phyloP scores from a whole-genome alignment of 306 rosid species.

The Quercus ilex region DNA sequence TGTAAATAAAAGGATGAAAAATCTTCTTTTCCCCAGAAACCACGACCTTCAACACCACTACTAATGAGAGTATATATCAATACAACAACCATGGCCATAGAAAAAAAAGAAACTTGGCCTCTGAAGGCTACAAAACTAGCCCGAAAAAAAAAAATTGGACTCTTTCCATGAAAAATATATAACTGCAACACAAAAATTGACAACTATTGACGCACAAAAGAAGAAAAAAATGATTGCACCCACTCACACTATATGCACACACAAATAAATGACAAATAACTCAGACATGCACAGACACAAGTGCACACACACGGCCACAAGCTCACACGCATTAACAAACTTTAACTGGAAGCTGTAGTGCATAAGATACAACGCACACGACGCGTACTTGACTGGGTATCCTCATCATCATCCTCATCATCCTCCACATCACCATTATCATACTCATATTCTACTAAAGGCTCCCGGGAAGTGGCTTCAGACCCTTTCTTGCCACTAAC shows the following conservation, averaged over 20 bases:
- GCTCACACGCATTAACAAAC: constrained; percentile 14
- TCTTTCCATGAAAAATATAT: not conserved
- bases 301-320: not conserved
- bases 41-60: not conserved
- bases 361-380: constrained; percentile 93
- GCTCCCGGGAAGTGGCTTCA: constrained; percentile 32
- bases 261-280: not conserved
- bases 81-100: not conserved
- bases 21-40: not conserved
- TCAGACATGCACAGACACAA: not conserved
- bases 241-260: not conserved
- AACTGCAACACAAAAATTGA: not conserved
- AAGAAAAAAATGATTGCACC: not conserved
- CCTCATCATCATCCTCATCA: constrained; percentile 40
- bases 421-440: constrained; percentile 49
- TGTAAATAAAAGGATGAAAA: not conserved
- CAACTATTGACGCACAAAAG: not conserved
- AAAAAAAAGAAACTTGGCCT: not conserved
- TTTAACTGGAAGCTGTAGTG: constrained; percentile 85
- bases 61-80: not conserved
- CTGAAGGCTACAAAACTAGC: not conserved
- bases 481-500: constrained; percentile 30
- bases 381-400: constrained; percentile 36
- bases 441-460: constrained; percentile 31
- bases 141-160: not conserved